These are phyloP conservation scores for Tephrocybe sp. DNA, from an alignment of 768 basidiomycete genomes.

Conservation along the genomic window DNA sequence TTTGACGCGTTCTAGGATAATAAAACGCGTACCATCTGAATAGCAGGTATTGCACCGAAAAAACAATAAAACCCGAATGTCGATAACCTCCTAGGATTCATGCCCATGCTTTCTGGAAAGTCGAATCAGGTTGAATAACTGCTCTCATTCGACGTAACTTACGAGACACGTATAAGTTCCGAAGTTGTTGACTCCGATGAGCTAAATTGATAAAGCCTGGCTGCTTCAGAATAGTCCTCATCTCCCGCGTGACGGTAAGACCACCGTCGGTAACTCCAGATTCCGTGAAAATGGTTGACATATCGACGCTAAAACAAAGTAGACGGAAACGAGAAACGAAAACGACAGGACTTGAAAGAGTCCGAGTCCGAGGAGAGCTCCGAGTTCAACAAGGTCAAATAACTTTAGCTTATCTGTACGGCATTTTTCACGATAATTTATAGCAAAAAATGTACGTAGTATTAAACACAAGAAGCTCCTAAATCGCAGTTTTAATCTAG, in stretches of 20 bases:
- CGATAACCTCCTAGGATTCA: constrained; percentile 26
- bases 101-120: constrained; percentile 23
- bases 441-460: too few species aligned
- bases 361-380: too few species aligned
- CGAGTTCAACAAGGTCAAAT: too few species aligned
- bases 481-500: too few species aligned
- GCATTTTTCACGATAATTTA: too few species aligned
- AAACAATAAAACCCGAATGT: constrained; percentile 27
- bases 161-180: constrained; percentile 28
- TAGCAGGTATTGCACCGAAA: constrained; percentile 20
- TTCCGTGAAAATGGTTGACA: constrained; percentile 20
- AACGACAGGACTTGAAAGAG: too few species aligned
- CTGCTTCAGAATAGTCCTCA: not conserved
- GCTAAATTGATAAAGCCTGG: not conserved
- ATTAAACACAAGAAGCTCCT: too few species aligned
- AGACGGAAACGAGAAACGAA: too few species aligned
- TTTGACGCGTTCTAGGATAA: not conserved
- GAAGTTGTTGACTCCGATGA: not conserved
- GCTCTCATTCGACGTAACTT: not conserved
- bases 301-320: too few species aligned
- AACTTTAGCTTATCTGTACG: too few species aligned
- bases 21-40: constrained; percentile 18
- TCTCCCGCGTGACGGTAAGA: constrained; percentile 1
- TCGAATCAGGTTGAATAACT: too few species aligned
- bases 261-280: constrained; percentile 5